Conservation (phyloP, 2,329 filamentous ascomycete species). For the Aspergillus brasiliensis region DNA sequence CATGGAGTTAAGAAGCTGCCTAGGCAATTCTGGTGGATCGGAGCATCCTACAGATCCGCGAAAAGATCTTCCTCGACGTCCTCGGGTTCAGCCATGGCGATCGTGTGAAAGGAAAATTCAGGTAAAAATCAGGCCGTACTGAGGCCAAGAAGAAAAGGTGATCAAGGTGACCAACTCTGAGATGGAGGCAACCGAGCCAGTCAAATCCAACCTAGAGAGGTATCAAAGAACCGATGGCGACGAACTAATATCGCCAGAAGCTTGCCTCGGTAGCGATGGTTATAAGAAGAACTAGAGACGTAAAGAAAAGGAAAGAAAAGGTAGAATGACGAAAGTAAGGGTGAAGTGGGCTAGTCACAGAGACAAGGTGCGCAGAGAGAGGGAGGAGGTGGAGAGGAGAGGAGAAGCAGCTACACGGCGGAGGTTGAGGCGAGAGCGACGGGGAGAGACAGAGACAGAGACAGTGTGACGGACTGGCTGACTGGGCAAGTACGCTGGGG, state of each 20-base stretch:
- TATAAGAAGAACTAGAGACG: slow-evolving; percentile 1
- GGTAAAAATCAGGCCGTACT: neutral
- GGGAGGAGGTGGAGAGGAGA: neutral
- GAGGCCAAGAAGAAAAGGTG: neutral
- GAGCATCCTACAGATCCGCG: slow-evolving; percentile 75
- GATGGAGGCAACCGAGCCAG: neutral
- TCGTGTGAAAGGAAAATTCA: slow-evolving; percentile 3
- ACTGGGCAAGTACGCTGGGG: neutral
- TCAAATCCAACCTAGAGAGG: neutral
- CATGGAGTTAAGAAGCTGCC: slow-evolving; percentile 12
- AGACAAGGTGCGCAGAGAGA: neutral
- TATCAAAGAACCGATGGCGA: neutral
- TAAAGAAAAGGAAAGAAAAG: slow-evolving; percentile 10
- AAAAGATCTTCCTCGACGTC: slow-evolving; percentile 93
- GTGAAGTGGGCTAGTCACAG: slow-evolving; percentile 5
- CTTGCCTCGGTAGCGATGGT: neutral
- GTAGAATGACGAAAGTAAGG: slow-evolving; percentile 15
- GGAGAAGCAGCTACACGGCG: slow-evolving; percentile 1
- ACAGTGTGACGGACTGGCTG: neutral
- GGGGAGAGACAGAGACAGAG: neutral
- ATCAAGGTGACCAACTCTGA: neutral
- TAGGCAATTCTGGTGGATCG: neutral
- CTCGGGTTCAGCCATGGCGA: slow-evolving; percentile 74
- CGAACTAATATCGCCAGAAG: neutral
- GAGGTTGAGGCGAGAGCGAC: slow-evolving; percentile 3